phyloP scores from a whole-genome alignment of 169 alveolate genomes.

The Miamiensis avidus region DNA sequence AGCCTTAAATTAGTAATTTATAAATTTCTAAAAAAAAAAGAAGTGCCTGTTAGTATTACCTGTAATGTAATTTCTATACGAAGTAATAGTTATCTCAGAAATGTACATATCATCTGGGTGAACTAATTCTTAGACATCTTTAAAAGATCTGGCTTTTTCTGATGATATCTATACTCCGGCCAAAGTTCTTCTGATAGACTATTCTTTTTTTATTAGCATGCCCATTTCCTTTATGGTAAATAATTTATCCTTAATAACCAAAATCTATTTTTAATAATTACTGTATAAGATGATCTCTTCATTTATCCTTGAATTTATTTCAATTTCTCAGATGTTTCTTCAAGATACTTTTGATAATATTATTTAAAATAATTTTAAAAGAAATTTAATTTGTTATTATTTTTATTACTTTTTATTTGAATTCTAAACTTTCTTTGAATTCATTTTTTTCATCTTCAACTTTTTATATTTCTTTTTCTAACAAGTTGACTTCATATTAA shows the following conservation, averaged over 20 bases:
- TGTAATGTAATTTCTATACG: not conserved
- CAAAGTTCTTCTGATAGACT: not conserved
- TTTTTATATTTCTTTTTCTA: not conserved
- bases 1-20: not conserved
- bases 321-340: not conserved
- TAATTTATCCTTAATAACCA: no score
- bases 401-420: not conserved
- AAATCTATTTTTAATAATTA: no score
- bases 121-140: not conserved
- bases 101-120: not conserved
- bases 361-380: no score
- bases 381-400: no score
- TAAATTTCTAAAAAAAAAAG: no score
- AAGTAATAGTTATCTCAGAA: not conserved
- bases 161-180: not conserved
- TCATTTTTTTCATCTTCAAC: not conserved
- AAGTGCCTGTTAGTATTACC: no score
- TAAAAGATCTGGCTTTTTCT: not conserved
- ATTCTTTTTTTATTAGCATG: no score
- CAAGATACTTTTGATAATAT: not conserved
- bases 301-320: no score
- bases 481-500: no score
- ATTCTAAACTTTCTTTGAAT: not conserved
- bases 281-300: not conserved
- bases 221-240: no score